Evolutionary conservation across 2,329 filamentous ascomycete species (phyloP), one percentile per base, ranked within the genome.

Genomic region (Fusarium ramigenum): DNA sequence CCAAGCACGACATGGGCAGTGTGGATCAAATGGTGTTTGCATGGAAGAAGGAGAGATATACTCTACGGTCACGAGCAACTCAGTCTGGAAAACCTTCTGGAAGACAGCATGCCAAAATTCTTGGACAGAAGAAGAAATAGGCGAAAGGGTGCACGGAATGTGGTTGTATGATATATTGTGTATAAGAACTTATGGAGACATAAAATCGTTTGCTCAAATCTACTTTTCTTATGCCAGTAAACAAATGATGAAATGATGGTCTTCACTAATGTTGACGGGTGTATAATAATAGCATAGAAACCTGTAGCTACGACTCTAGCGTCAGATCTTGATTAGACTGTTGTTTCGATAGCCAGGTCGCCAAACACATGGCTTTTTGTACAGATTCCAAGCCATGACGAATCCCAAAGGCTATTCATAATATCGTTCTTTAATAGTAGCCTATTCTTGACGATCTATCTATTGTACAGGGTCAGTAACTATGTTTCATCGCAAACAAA

Each of bases 1-100:
- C 93, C 66, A 93, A 92, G 84, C 95, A 97, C 83, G 95, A 97
- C 83, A 90, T 94, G 84, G 93, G 95, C 70, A 94, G 90, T 78
- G 93, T 97, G 73, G 93, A 97, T 82, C 90, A 93, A 75, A 87
- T 96, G 78, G 94, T 97, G 65, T 82, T 81, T 72, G 83, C 84
- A 16, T 85, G 84, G 84, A 85, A 83, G 80, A 84, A 84, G 82
- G 84, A 85, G 80, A 80, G 83, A 66, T 81, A 82, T 66, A 79
- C 83, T 30, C 78, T 84, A 72, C 78, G 84, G 39, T 79, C 80
- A 62, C 79, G 78, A 75, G 76, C 79, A 44, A 80, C 78, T 49
- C 77, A 80, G 65, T 66, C 72, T 30, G 78, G 76, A 7, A 75
- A 66, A 71, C 60, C 58, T 9, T 43, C 42, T 46, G 60, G 65